Evolutionary conservation across 352 stramenopile species (phyloP), one percentile per base, ranked within the genome.

Genomic region (Pythium utonaiense): DNA sequence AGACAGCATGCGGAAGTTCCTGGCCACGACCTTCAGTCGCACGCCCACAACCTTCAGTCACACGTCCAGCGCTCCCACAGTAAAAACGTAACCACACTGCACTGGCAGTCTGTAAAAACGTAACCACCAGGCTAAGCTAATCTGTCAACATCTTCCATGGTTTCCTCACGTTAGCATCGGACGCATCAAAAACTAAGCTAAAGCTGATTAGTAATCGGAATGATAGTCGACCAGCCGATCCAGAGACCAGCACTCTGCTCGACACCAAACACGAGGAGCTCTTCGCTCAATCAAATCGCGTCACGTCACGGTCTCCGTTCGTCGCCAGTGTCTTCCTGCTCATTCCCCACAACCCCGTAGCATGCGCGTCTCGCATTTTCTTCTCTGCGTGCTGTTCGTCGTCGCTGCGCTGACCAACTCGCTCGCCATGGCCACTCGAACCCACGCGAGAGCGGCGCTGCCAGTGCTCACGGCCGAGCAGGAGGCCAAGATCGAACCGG

Each of bases 401-500:
- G 21, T 52, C 36, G 57, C 48, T 17, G 24, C 34, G 6, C 42
- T 53, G 36, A 45, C 33, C 47, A 51, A 42, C 21, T 62, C 44
- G 24, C 13, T 64, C 36, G 13, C 38, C 16, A 45, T 57, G 28
- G 47, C 31, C 57, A 49, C 44, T 22, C 6, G 22, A 8, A 40
- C 28, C n/a, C 17, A 13, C 31, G 14, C 4, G 24, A 30, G 8
- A 19, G 19, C 24, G 25, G 10, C 47, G n/a, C n/a, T n/a, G n/a
- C n/a, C n/a, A n/a, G n/a, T n/a, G 22, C 24, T 34, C 14, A 30
- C 34, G 6, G 14, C 34, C 4, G 28, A n/a, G 9, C 53, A 64
- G 25, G 61, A 82, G 51, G 24, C 38, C 28, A 89, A 89, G 57
- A 65, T 86, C 38, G 70, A 51, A 4, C 27, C 51, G 0, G 48